Evolutionary conservation across 2,329 filamentous ascomycete genomes (phyloP).

Genomic region (Cordyceps tenuipes): DNA sequence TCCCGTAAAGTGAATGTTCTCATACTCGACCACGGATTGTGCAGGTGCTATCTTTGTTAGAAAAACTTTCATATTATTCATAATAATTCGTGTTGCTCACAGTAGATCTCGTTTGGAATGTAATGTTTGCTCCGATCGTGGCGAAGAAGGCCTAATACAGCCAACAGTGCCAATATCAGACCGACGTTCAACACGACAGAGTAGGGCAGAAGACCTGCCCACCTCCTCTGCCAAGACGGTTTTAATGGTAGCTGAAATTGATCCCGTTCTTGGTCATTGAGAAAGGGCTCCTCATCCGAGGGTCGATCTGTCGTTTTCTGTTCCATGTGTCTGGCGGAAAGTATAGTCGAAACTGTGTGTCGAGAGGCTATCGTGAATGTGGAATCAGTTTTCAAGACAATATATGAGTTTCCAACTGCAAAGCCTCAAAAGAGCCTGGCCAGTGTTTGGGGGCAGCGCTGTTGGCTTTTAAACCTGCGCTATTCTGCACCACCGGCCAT

Average conservation of each 20-base stretch:
- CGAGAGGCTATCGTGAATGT: too few relatives aligned
- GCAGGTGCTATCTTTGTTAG: constrained; percentile 32
- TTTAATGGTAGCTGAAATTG: background rate
- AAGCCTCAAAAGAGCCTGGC: too few relatives aligned
- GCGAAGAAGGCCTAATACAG: background rate
- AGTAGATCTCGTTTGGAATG: constrained; percentile 17
- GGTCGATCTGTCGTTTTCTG: background rate
- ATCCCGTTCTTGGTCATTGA: constrained; percentile 7
- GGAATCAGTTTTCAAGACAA: too few relatives aligned
- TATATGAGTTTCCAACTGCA: too few relatives aligned
- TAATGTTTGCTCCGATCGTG: constrained; percentile 5
- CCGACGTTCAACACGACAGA: constrained; percentile 5
- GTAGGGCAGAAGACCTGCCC: constrained; percentile 9
- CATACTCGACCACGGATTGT: constrained; percentile 38
- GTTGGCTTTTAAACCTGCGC: background rate
- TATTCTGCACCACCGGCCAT: background rate
- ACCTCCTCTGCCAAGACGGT: background rate
- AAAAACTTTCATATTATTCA: background rate
- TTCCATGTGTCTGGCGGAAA: background rate
- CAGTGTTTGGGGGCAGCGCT: too few relatives aligned
- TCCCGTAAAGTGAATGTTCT: constrained; percentile 39
- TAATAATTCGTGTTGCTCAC: constrained; percentile 22
- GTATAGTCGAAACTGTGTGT: background rate
- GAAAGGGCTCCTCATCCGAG: constrained; percentile 9
- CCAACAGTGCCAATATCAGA: background rate